Percentiles rank a stretch among this genome's conserved stretches.
These are phyloP conservation scores for Aspergillus avenaceus DNA, from an alignment of 495 filamentous ascomycete species.

Conservation along the genomic window DNA sequence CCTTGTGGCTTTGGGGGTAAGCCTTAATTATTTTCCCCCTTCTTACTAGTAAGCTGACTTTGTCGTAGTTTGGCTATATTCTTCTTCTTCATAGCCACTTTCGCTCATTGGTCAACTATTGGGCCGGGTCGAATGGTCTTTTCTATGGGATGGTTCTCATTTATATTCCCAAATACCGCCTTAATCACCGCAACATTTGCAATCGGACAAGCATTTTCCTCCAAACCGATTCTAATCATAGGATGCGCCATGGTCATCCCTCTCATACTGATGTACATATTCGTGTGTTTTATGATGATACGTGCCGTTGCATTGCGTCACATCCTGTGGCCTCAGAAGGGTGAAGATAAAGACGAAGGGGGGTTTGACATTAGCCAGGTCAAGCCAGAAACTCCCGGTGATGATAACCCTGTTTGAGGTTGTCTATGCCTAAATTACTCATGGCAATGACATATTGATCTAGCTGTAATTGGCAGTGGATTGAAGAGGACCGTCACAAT, in stretches of 20 bases:
- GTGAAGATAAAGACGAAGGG: slow-evolving; percentile 60
- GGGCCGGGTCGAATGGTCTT: slow-evolving; percentile 61
- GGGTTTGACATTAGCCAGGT: slow-evolving; percentile 46
- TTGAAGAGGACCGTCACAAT: no score
- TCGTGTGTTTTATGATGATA: slow-evolving; percentile 69
- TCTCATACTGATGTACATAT: slow-evolving; percentile 63
- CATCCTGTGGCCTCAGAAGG: slow-evolving; percentile 69
- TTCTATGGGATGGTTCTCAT: slow-evolving; percentile 86
- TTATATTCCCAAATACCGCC: slow-evolving; percentile 83
- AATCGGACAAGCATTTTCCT: slow-evolving; percentile 61
- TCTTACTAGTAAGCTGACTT: not conserved
- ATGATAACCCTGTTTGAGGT: slow-evolving; percentile 7
- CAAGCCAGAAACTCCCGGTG: slow-evolving; percentile 20
- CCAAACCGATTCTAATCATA: slow-evolving; percentile 57
- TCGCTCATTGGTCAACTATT: slow-evolving; percentile 73
- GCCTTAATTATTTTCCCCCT: no score
- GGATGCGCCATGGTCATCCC: slow-evolving; percentile 62
- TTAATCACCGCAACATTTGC: slow-evolving; percentile 70
- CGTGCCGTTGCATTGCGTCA: slow-evolving; percentile 59
- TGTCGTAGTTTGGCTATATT: slow-evolving; percentile 61
- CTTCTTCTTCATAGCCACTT: slow-evolving; percentile 79
- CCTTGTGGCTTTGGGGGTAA: slow-evolving; percentile 79
- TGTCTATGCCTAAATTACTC: no score
- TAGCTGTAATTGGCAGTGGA: no score
- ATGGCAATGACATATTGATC: no score